A percentile compares a stretch with the other conserved stretches of the same genome.
phyloP scores from a whole-genome alignment of 257 asterid species.

The Solanum etuberosum region DNA sequence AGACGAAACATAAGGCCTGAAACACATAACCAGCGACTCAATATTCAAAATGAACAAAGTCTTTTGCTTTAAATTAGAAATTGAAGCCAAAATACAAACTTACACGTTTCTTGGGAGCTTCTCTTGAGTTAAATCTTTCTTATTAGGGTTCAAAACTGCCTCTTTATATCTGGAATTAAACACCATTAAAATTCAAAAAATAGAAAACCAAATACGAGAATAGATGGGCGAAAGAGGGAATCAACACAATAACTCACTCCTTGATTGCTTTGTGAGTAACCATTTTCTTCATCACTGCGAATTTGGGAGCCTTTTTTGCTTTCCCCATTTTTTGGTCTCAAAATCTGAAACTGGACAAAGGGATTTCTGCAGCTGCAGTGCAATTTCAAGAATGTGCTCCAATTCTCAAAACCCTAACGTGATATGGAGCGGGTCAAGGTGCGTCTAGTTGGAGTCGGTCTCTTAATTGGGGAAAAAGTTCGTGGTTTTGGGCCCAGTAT shows the following conservation, averaged over 20 bases:
- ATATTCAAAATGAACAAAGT: not conserved
- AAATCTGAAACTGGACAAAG: not conserved
- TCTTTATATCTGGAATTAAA: slow-evolving; percentile 47
- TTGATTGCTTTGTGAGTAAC: slow-evolving; percentile 61
- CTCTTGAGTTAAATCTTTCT: slow-evolving; percentile 65
- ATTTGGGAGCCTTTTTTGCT: slow-evolving; percentile 74
- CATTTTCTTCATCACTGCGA: slow-evolving; percentile 87
- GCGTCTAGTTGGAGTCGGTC: not conserved
- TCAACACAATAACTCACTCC: slow-evolving; percentile 27
- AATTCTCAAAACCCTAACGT: not conserved
- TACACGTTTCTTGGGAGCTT: slow-evolving; percentile 91
- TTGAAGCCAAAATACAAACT: not conserved
- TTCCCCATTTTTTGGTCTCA: slow-evolving; percentile 46
- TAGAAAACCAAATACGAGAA: not conserved
- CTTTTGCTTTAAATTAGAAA: not conserved
- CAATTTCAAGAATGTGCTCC: not conserved
- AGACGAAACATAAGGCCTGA: slow-evolving; percentile 85
- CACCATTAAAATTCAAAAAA: not conserved
- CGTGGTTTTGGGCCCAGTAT: not conserved
- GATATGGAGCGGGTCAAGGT: not conserved
- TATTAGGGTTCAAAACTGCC: slow-evolving; percentile 82
- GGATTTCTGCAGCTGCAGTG: not conserved
- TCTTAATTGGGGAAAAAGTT: not conserved
- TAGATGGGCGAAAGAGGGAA: not conserved
- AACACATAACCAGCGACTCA: not conserved